These are phyloP conservation scores for Pyrenula aspistea DNA, from an alignment of 495 filamentous ascomycete genomes.

Conservation along the genomic window DNA sequence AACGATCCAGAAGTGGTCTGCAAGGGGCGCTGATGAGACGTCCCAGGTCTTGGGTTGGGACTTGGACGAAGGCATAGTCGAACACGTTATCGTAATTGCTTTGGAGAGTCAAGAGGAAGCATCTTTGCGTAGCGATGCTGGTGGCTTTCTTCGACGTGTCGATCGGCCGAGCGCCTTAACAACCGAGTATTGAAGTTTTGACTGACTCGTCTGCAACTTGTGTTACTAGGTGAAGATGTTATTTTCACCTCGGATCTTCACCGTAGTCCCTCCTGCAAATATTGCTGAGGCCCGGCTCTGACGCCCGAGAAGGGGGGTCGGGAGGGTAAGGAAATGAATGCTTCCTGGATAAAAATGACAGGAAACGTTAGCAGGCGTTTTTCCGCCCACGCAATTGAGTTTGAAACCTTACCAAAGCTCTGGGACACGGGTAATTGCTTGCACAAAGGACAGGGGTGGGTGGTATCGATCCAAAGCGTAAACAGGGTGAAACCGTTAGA, in stretches of 20 bases:
- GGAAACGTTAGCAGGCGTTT: not conserved
- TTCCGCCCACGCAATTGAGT: not conserved
- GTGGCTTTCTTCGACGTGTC: not conserved
- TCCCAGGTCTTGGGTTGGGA: constrained; percentile 8
- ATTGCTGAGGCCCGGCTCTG: not conserved
- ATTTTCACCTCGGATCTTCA: not conserved
- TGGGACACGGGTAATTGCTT: not conserved
- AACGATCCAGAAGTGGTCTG: constrained; percentile 98
- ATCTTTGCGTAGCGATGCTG: not conserved
- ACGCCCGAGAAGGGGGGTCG: not conserved
- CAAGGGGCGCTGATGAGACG: constrained; percentile 63
- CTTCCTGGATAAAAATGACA: too few species aligned
- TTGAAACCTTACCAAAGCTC: not conserved
- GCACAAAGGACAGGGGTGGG: not conserved
- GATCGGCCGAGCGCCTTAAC: not conserved
- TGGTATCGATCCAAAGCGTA: not conserved
- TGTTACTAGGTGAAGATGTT: not conserved
- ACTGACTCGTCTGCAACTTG: not conserved
- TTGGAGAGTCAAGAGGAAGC: constrained; percentile 11
- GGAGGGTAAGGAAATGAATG: not conserved
- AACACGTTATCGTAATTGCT: not conserved
- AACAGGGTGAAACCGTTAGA: not conserved
- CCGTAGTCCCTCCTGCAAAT: too few species aligned
- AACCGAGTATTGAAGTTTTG: not conserved
- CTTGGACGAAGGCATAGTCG: not conserved